Base-by-base conservation (phyloP, 2,329 filamentous ascomycete species). In the Paracoccidioides brasiliensis region DNA sequence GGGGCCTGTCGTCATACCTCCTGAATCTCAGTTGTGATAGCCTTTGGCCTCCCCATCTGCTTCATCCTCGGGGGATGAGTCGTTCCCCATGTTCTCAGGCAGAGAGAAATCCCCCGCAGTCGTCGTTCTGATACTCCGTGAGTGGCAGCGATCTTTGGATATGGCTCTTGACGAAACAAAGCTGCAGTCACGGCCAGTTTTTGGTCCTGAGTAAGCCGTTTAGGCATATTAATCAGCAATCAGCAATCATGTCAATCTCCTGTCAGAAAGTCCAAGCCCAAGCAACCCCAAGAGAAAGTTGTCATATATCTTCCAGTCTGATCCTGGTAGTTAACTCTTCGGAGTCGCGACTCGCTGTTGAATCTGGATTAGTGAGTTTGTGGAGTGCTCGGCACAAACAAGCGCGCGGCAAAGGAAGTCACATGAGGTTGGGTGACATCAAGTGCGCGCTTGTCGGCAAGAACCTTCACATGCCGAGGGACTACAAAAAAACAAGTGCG, bases 91-190 rank as follows among this genome's bases (percentile, higher is more conserved):
- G 53, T 57, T 33, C 56, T 53, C 28, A 57, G 53, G 41, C 52
- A 55, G 38, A 37, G 53, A 14, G 53, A 42, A 51, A 57, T 57
- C 10, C 56, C 22, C 55, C 63, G 22, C 64, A 63, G 41, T 64
- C 60, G n/a, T 64, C 61, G 32, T 74, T 76, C 5, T 77, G 64
- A 58, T 72, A 73, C 1, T 72, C 75, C 62, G 77, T 72, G 62
- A n/a, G 56, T 42, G 33, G 30, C 15, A 35, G 52, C 53, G 42
- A 57, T 57, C 33, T 57, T 28, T 2, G 40, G 46, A 33, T 55
- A 57, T 9, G 56, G 52, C 33, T 57, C 56, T 44, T 55, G 56
- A 44, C 53, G 53, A 40, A 57, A 57, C 22, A 57, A 43, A 14
- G 52, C 52, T 5, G 56, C 56, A 2, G 56, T 57, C 28, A 57